A percentile compares a stretch with the other conserved stretches of the same genome.
Conservation (phyloP, 2,329 filamentous ascomycete species). For the Neofusicoccum sp. region DNA sequence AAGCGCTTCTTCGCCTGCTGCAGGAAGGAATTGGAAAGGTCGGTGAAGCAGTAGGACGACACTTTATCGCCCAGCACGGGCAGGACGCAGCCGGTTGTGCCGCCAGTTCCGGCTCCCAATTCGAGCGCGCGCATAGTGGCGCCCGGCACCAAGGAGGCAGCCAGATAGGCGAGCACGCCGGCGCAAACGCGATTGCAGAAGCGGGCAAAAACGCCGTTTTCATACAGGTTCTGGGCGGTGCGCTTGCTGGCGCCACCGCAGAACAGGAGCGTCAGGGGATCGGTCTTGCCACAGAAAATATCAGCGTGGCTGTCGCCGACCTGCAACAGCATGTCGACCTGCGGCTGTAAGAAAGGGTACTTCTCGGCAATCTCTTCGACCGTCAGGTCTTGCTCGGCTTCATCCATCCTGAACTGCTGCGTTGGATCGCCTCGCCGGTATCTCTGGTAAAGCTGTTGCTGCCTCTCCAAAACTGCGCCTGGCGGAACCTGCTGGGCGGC, state of each 20-base stretch:
- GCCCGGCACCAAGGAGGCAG: not conserved
- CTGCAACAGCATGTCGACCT: not conserved
- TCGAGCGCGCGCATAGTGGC: not conserved
- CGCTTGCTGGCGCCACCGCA: not conserved
- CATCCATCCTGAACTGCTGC: not conserved
- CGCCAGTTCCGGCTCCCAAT: not conserved
- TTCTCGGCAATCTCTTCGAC: not conserved
- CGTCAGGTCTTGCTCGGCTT: not conserved
- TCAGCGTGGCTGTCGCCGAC: not conserved
- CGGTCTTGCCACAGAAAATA: not conserved
- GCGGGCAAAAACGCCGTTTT: not conserved
- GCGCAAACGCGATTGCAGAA: not conserved
- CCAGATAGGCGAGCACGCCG: not conserved
- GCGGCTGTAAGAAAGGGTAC: not conserved
- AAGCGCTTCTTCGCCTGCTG: not conserved
- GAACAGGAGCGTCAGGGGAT: not conserved
- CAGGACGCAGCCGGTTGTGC: not conserved
- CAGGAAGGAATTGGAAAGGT: slow-evolving; percentile 29
- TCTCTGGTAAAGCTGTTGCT: not conserved
- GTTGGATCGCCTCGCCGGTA: not conserved
- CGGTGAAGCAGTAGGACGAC: slow-evolving; percentile 24
- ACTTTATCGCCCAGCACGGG: not conserved
- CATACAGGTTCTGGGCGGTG: not conserved
- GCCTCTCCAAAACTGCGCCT: not conserved
- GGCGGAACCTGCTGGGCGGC: not conserved